phyloP scores from a whole-genome alignment of 306 rosid species.

The Dicorynia guianensis region DNA sequence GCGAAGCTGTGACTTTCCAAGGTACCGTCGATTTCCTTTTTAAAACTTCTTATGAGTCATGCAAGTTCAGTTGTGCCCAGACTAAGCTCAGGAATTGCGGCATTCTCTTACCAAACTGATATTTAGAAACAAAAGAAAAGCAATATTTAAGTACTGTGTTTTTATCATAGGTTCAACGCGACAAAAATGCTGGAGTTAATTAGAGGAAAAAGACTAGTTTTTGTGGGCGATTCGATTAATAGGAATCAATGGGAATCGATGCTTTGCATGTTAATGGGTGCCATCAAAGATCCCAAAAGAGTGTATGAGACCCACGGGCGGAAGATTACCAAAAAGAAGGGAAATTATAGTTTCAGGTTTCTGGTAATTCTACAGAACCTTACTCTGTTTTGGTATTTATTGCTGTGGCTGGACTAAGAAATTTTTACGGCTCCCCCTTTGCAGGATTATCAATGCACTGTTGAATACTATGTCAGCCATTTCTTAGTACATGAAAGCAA shows the following conservation, averaged over 20 bases:
- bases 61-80: conserved; percentile 19
- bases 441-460: conserved; percentile 91
- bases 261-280: conserved; percentile 81
- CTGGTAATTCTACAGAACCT: conserved; percentile 64
- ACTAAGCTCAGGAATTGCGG: conserved; percentile 6
- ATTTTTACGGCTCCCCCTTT: conserved; percentile 25
- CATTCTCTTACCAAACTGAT: conserved; percentile 7
- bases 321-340: conserved; percentile 82
- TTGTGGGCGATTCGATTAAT: conserved; percentile 95
- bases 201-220: conserved; percentile 91
- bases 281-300: conserved; percentile 72
- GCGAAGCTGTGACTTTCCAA: conserved; percentile 66
- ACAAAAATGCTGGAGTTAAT: conserved; percentile 86
- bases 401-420: conserved; percentile 18
- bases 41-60: not conserved
- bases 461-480: conserved; percentile 82
- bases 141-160: conserved; percentile 34
- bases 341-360: conserved; percentile 84
- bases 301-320: conserved; percentile 82
- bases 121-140: conserved; percentile 4
- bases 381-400: conserved; percentile 24
- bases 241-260: conserved; percentile 98
- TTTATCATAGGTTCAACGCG: conserved; percentile 73
- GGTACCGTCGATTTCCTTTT: conserved; percentile 49
- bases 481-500: conserved; percentile 86